Evolutionary conservation across 1,139 yeast genomes (phyloP), one percentile per base, ranked within the genome.

Genomic region (Magnusiomyces suaveolens): DNA sequence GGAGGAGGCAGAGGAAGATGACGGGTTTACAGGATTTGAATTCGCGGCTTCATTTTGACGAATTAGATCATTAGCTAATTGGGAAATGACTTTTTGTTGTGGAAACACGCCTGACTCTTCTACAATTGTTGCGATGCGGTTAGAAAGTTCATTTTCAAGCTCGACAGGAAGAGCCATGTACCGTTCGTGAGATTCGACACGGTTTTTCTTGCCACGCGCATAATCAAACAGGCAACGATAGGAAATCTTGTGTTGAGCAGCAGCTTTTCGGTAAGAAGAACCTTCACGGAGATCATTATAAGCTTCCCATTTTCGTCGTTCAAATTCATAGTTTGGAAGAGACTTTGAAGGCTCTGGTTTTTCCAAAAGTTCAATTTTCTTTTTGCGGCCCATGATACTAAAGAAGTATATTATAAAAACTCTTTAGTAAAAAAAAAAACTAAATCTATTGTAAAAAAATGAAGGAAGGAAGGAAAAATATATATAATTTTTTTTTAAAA

Each of bases 261-360:
- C 53, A 2, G 53, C 53, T 23, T 51, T 51, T 24, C 53, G 46
- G 53, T 51, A 51, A 1, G 53, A 51, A 1, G 29, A 20, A 12
- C 53, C 53, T 14, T 41, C 46, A 10, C 50, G 36, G 24, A 51
- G 47, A 20, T 51, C 53, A 29, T 51, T 51, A 33, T 51, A 51
- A 24, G 53, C 53, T 50, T 51, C 46, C 53, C 53, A 51, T 46
- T 51, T 51, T 46, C 53, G 50, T 26, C 39, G 46, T 46, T 51
- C 53, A 39, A 51, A 51, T 16, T 36, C 47, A 47, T 51, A 51
- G 41, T 51, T 51, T 16, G 53, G 43, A 29, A 46, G 23, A n/a
- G 38, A 14, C 18, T 24, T 20, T 2, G 50, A 51, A n/a, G 53
- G 53, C 41, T 41, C 49, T 2, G 36, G 38, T 23, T 51, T 51